These are phyloP conservation scores for Casuarina equisetifolia DNA, from an alignment of 306 rosid species.

Conservation along the genomic window DNA sequence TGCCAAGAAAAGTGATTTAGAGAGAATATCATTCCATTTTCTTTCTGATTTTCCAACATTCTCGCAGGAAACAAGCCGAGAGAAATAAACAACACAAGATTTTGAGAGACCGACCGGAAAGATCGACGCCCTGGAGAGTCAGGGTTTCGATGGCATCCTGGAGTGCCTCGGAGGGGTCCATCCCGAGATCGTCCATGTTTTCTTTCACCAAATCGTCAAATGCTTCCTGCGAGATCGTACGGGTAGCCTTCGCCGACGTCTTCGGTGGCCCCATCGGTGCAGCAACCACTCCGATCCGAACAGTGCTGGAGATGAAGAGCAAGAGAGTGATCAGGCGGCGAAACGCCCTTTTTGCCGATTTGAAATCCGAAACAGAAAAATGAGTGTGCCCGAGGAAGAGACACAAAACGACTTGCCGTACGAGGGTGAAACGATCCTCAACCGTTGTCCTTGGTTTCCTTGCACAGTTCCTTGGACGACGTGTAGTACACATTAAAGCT, in stretches of 20 bases:
- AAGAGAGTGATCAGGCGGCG: background rate
- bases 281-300: conserved; percentile 15
- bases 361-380: background rate
- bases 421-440: no score
- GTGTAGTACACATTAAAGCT: no score
- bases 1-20: background rate
- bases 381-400: background rate
- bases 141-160: conserved; percentile 80
- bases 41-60: background rate
- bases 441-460: no score
- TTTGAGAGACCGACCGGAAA: conserved; percentile 50
- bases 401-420: background rate
- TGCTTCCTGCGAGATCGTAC: conserved; percentile 86
- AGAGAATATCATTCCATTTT: background rate
- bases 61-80: conserved; percentile 5
- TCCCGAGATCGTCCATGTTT: conserved; percentile 84
- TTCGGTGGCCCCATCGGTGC: conserved; percentile 60
- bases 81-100: background rate
- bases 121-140: conserved; percentile 93
- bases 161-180: conserved; percentile 92
- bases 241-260: conserved; percentile 32
- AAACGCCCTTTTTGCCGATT: no score
- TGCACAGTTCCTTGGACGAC: no score
- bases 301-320: background rate
- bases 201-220: conserved; percentile 82